Evolutionary conservation across 2,329 filamentous ascomycete genomes (phyloP), one percentile per base, ranked within the genome.

Genomic region (Keithomyces neogunnii): DNA sequence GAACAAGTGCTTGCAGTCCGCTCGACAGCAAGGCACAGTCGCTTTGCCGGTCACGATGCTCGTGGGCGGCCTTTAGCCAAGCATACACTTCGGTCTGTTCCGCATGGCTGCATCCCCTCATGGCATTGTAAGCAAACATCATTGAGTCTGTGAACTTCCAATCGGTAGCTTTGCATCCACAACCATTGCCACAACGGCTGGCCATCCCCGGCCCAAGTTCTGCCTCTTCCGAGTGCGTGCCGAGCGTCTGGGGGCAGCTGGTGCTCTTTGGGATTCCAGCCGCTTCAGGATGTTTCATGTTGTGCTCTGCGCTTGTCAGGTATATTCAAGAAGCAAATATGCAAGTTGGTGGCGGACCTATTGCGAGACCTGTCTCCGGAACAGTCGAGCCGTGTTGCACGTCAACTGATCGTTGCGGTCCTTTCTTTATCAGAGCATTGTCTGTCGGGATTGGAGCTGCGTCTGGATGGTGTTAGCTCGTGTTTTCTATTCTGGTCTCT

Each of bases 51-150:
- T 38, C 26, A 19, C n/a, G 28, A 28, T 38, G 28, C n/a, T 38
- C 9, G 10, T 40, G 36, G n/a, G 48, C 50, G 8, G 49, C 49
- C 26, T 55, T 58, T 45, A 60, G 60, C 63, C 60, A 63, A 7
- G 51, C 53, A 39, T 64, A 61, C 13, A 69, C 50, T 2, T 66
- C 60, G 26, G 63, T 61, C 0, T 56, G 54, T 3, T 55, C 53
- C 5, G 57, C 55, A 10, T 54, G 53, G 10, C 57, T 52, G 5
- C 63, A 60, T 2, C 66, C 66, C 19, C 62, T 62, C 63, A 70
- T 65, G 11, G 63, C 60, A 7, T 56, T 57, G 51, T 69, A 70
- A 1, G 66, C 63, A 47, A 61, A 56, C 40, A 69, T 53, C 43
- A 55, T 58, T 2, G 61, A 60, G n/a, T 58, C 50, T 4, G 61